phyloP scores from a whole-genome alignment of 768 basidiomycete genomes.

The Hortiboletus campestris region DNA sequence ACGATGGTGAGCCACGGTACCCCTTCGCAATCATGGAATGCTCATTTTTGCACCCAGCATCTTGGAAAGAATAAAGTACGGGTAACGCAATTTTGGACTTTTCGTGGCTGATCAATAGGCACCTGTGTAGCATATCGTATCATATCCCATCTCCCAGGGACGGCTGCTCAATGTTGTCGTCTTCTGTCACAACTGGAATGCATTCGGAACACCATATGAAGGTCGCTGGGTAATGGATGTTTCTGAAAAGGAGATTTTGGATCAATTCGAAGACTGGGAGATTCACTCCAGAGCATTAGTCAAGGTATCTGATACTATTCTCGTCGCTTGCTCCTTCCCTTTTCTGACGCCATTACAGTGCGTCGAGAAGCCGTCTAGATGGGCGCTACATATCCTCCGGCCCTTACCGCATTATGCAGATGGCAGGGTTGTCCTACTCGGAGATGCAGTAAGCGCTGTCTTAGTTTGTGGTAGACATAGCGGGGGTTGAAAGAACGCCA shows the following conservation, averaged over 20 bases:
- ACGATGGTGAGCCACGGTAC: slow-evolving; percentile 13
- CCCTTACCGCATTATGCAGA: slow-evolving; percentile 39
- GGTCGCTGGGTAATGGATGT: slow-evolving; percentile 31
- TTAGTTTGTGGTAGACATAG: background rate
- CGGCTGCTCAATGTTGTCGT: slow-evolving; percentile 36
- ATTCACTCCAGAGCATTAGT: slow-evolving; percentile 5
- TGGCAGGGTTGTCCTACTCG: slow-evolving; percentile 43
- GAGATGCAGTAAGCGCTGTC: slow-evolving; percentile 43
- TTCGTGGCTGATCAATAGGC: background rate
- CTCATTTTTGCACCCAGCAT: slow-evolving; percentile 16
- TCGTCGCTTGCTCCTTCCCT: background rate
- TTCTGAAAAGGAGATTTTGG: slow-evolving; percentile 32
- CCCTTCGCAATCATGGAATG: background rate
- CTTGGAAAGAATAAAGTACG: slow-evolving; percentile 22
- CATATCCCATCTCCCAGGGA: slow-evolving; percentile 40
- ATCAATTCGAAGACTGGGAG: slow-evolving; percentile 30
- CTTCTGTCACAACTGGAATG: slow-evolving; percentile 24
- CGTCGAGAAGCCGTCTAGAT: slow-evolving; percentile 37
- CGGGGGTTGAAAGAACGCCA: background rate
- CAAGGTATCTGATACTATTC: slow-evolving; percentile 1
- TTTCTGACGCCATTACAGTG: slow-evolving; percentile 25
- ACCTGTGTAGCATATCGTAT: slow-evolving; percentile 37
- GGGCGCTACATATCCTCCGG: slow-evolving; percentile 43
- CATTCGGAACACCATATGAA: slow-evolving; percentile 32
- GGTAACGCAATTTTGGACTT: background rate